These are phyloP conservation scores for Quercus glauca DNA, from an alignment of 306 rosid genomes.

Conservation along the genomic window DNA sequence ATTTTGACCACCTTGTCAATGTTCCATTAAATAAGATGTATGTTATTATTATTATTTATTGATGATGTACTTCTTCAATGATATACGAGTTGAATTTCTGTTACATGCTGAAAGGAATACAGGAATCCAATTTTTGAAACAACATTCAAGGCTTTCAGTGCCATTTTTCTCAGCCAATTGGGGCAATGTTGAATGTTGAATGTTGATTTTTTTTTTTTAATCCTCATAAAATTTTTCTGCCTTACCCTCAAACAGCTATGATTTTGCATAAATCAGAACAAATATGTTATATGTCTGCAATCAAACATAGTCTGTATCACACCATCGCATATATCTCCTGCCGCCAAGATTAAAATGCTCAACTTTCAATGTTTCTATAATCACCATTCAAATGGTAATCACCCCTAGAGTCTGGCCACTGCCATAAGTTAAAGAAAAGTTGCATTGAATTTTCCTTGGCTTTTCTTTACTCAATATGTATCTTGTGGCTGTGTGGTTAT, in stretches of 20 bases:
- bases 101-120: not conserved
- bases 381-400: constrained; percentile 1
- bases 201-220: not conserved
- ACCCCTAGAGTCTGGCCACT: not conserved
- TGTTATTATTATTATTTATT: too few species aligned
- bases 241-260: not conserved
- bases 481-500: not conserved
- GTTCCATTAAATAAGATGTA: too few species aligned
- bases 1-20: too few species aligned
- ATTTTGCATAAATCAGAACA: not conserved
- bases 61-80: too few species aligned
- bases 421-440: not conserved
- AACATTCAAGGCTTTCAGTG: not conserved
- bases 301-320: not conserved
- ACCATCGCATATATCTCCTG: not conserved
- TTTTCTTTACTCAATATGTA: not conserved
- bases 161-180: not conserved
- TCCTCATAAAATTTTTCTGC: not conserved
- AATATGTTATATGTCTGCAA: too few species aligned
- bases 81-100: not conserved
- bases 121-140: not conserved
- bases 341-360: not conserved
- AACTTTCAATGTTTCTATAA: not conserved
- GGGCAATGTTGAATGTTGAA: not conserved
- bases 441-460: not conserved